Evolutionary conservation across 805 yeast genomes (phyloP).

Genomic region (Wickerhamiella sergipiensis): DNA sequence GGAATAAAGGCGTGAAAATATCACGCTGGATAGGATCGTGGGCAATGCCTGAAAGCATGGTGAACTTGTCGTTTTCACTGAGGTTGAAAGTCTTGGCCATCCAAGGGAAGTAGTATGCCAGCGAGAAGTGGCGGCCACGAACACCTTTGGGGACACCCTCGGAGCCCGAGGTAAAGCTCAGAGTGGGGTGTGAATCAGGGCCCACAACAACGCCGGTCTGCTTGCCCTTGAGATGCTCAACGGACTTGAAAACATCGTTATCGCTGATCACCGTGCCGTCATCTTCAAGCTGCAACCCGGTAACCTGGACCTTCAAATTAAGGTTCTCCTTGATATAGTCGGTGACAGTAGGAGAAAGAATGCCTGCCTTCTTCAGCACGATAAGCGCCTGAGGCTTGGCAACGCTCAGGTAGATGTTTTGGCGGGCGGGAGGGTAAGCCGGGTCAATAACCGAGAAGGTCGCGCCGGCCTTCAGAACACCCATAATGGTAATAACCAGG

Average conservation of each 20-base stretch:
- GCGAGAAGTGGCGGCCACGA: conserved; percentile 89
- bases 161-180: conserved; percentile 93
- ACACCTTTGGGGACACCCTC: conserved; percentile 99
- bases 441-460: conserved; percentile 98
- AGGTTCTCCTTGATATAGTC: conserved; percentile 64
- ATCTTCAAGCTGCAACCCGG: conserved; percentile 61
- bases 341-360: conserved; percentile 60
- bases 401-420: conserved; percentile 80
- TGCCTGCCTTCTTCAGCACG: conserved; percentile 83
- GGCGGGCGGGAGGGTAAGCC: conserved; percentile 97
- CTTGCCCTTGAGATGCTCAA: conserved; percentile 40
- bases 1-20: conserved; percentile 92
- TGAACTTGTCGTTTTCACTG: conserved; percentile 69
- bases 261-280: conserved; percentile 58
- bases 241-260: conserved; percentile 17
- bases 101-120: conserved; percentile 98
- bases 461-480: conserved; percentile 96
- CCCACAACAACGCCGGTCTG: conserved; percentile 84
- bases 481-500: conserved; percentile 91
- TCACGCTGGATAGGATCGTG: conserved; percentile 99
- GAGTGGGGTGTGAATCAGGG: conserved; percentile 94
- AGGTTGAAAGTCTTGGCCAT: conserved; percentile 80
- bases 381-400: conserved; percentile 88
- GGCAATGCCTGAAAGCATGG: conserved; percentile 97
- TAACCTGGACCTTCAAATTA: conserved; percentile 57